Conservation (phyloP, 2,329 filamentous ascomycete species). For the Fusarium sp. region DNA sequence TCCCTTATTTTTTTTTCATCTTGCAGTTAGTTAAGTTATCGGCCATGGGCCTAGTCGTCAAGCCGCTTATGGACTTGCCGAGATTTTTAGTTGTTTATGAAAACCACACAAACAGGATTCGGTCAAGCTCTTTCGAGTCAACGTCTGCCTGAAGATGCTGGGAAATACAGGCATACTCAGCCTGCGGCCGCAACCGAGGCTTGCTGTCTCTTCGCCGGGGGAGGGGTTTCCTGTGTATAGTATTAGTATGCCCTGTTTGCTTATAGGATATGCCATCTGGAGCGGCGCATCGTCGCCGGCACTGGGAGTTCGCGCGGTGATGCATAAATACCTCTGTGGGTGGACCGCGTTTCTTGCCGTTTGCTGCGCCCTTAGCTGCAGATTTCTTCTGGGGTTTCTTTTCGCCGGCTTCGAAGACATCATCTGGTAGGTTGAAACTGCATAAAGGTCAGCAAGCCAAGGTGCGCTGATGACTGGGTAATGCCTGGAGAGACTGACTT, state of each 20-base stretch:
- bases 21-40: slow-evolving; percentile 37
- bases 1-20: slow-evolving; percentile 30
- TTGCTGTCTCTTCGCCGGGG: slow-evolving; percentile 60
- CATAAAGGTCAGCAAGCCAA: slow-evolving; percentile 28
- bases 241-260: slow-evolving; percentile 48
- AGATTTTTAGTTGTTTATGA: slow-evolving; percentile 15
- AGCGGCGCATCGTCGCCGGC: slow-evolving; percentile 28
- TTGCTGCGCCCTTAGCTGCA: slow-evolving; percentile 56
- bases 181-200: slow-evolving; percentile 60
- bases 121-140: slow-evolving; percentile 25
- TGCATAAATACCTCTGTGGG: slow-evolving; percentile 62
- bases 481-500: slow-evolving; percentile 73
- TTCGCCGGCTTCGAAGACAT: slow-evolving; percentile 89
- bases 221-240: slow-evolving; percentile 54
- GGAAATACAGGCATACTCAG: slow-evolving; percentile 46
- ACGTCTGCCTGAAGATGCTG: slow-evolving; percentile 24
- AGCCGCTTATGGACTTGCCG: slow-evolving; percentile 39
- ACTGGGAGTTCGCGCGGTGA: slow-evolving; percentile 31
- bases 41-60: slow-evolving; percentile 25
- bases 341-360: slow-evolving; percentile 65
- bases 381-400: slow-evolving; percentile 75
- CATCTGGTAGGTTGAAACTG: slow-evolving; percentile 89
- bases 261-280: slow-evolving; percentile 11
- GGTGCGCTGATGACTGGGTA: not conserved
- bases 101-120: slow-evolving; percentile 16